phyloP scores from a whole-genome alignment of 805 yeast genomes.

The Scheffersomyces amazonensis region DNA sequence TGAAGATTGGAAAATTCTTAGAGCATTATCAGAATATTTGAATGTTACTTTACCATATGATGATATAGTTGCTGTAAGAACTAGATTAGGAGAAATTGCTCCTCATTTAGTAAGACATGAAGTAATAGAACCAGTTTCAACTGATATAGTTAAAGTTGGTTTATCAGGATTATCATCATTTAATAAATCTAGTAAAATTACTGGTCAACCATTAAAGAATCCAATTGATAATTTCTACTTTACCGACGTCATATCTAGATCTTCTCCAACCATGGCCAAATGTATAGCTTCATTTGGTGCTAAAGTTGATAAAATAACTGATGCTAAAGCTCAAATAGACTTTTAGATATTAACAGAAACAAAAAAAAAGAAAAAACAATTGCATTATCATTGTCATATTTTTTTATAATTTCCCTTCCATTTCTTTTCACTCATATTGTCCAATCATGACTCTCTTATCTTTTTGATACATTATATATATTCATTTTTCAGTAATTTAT shows the following conservation, averaged over 20 bases:
- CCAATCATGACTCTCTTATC: not conserved
- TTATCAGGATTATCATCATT: conserved; percentile 42
- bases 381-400: not conserved
- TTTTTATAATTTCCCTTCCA: not conserved
- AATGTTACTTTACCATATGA: conserved; percentile 74
- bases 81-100: conserved; percentile 71
- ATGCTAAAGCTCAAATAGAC: conserved; percentile 43
- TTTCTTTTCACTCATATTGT: not conserved
- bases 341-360: conserved; percentile 13
- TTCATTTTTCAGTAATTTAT: no score
- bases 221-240: conserved; percentile 83
- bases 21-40: conserved; percentile 79
- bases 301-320: conserved; percentile 56
- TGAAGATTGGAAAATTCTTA: conserved; percentile 86
- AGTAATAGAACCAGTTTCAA: conserved; percentile 64
- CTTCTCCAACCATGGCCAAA: conserved; percentile 88
- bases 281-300: conserved; percentile 74
- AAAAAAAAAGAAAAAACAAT: not conserved
- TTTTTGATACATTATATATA: not conserved
- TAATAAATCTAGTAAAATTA: conserved; percentile 34
- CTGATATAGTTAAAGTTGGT: conserved; percentile 56
- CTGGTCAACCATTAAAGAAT: conserved; percentile 53
- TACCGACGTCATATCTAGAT: conserved; percentile 83
- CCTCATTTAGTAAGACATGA: conserved; percentile 80
- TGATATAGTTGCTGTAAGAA: conserved; percentile 63